A percentile compares a stretch with the other conserved stretches of the same genome.
Evolutionary conservation across 805 yeast genomes (phyloP).

Genomic region (Kluyveromyces dobzhanskii): DNA sequence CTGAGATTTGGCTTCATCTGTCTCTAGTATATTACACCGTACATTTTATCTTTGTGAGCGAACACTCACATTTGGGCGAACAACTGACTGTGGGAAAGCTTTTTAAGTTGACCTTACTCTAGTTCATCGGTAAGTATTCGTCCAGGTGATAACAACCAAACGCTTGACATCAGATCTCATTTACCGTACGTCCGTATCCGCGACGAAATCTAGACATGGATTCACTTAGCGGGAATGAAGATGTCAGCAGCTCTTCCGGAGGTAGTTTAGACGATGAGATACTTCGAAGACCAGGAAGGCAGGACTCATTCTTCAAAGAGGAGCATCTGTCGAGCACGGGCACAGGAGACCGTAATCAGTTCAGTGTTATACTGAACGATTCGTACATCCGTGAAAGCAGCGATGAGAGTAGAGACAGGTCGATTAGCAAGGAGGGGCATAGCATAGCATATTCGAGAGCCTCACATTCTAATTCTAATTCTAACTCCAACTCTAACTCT

Average conservation of each 20-base stretch:
- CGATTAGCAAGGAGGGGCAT: neutral
- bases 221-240: neutral
- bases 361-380: slow-evolving; percentile 2
- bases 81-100: no score
- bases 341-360: neutral
- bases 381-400: neutral
- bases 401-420: slow-evolving; percentile 1
- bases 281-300: neutral
- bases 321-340: neutral
- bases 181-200: no score
- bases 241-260: slow-evolving; percentile 1
- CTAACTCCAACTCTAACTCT: neutral
- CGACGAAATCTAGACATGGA: neutral
- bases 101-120: no score
- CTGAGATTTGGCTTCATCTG: no score
- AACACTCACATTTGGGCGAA: no score
- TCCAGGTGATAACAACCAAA: no score
- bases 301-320: slow-evolving; percentile 4
- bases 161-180: no score
- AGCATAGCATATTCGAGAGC: neutral
- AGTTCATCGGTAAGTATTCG: no score
- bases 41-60: no score
- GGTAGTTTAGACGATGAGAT: slow-evolving; percentile 1
- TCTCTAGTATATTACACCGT: no score
- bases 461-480: neutral